Conservation (phyloP, 345 rosid genomes). For the Limnanthes douglasii region DNA sequence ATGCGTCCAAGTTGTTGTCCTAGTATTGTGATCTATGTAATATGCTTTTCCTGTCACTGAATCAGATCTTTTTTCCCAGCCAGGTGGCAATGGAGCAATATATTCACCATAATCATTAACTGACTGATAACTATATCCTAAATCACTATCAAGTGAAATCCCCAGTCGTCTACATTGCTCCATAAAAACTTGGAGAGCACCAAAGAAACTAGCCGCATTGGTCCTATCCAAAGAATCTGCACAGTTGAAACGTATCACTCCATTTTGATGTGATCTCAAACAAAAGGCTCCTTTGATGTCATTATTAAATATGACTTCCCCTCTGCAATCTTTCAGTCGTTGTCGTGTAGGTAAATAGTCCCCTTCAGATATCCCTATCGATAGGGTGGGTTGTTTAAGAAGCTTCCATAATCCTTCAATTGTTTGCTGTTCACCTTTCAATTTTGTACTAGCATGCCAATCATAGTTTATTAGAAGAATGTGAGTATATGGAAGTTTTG, state of each 20-base stretch:
- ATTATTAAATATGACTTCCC: conserved; percentile 66
- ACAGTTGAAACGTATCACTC: conserved; percentile 90
- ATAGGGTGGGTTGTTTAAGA: conserved; percentile 55
- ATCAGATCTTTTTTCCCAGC: conserved; percentile 96
- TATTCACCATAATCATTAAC: conserved; percentile 43
- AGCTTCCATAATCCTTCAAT: conserved; percentile 85
- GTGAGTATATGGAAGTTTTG: conserved; percentile 60
- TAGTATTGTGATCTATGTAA: conserved; percentile 88
- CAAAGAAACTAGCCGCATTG: conserved; percentile 94
- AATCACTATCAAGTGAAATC: conserved; percentile 80
- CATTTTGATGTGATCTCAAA: conserved; percentile 90
- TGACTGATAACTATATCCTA: conserved; percentile 47
- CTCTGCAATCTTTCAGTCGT: conserved; percentile 77
- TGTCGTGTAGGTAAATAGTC: conserved; percentile 74
- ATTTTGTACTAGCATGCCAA: conserved; percentile 78
- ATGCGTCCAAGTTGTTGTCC: conserved; percentile 88
- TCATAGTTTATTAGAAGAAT: conserved; percentile 70
- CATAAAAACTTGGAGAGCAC: conserved; percentile 88
- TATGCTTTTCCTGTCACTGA: conserved; percentile 82
- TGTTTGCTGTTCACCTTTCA: conserved; percentile 82
- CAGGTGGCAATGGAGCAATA: conserved; percentile 85
- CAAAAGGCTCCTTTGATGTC: conserved; percentile 83
- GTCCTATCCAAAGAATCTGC: conserved; percentile 98
- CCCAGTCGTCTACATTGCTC: conserved; percentile 86
- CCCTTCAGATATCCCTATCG: conserved; percentile 80